Evolutionary conservation across 306 rosid species (phyloP).

Genomic region (Acacia crassicarpa): DNA sequence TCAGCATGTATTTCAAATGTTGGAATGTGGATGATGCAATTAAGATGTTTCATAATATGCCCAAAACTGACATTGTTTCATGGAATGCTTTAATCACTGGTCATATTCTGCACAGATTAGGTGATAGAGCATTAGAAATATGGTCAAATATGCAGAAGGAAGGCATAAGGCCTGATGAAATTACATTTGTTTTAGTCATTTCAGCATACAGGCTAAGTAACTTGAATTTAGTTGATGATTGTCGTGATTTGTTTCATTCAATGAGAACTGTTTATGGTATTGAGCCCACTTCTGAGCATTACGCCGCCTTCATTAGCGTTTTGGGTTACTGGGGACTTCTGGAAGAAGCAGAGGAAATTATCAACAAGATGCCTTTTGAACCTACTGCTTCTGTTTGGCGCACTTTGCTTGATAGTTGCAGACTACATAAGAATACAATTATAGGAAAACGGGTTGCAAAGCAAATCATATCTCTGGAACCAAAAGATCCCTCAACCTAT

Average conservation of each 20-base stretch:
- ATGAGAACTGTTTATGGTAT: constrained; percentile 53
- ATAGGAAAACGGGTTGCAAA: constrained; percentile 62
- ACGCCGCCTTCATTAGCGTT: constrained; percentile 73
- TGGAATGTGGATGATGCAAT: constrained; percentile 72
- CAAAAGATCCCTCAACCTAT: constrained; percentile 68
- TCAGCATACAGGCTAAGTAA: constrained; percentile 69
- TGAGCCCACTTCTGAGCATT: constrained; percentile 65
- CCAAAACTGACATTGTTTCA: constrained; percentile 58
- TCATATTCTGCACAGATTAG: constrained; percentile 66
- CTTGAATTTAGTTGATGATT: constrained; percentile 64
- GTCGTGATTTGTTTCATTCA: constrained; percentile 59
- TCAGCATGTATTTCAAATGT: constrained; percentile 86
- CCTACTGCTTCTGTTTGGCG: constrained; percentile 74
- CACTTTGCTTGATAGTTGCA: constrained; percentile 78
- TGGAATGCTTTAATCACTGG: constrained; percentile 86
- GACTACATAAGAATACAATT: constrained; percentile 48
- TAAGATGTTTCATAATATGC: constrained; percentile 51
- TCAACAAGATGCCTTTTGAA: constrained; percentile 60
- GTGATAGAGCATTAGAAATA: constrained; percentile 64
- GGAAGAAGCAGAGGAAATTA: constrained; percentile 78
- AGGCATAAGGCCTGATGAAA: constrained; percentile 59
- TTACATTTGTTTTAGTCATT: constrained; percentile 65
- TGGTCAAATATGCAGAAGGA: constrained; percentile 74
- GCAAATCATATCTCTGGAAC: constrained; percentile 63
- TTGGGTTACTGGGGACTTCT: constrained; percentile 83